phyloP scores from a whole-genome alignment of 2,329 filamentous ascomycete species.

The Lanzia echinophila region DNA sequence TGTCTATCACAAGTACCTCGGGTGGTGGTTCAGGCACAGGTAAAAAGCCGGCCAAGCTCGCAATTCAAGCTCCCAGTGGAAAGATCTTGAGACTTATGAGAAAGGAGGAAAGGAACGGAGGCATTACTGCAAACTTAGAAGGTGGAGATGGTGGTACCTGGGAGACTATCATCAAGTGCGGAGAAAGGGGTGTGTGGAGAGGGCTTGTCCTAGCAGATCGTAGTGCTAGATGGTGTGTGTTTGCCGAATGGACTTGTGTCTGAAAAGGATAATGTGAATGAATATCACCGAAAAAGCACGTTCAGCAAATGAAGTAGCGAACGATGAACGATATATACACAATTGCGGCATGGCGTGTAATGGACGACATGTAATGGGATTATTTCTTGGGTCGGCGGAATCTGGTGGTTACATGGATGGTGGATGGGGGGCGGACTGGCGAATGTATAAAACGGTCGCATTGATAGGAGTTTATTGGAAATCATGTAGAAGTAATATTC shows the following conservation, averaged over 20 bases:
- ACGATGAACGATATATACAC: slow-evolving; percentile 3
- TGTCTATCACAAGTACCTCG: slow-evolving; percentile 57
- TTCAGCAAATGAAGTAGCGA: not conserved
- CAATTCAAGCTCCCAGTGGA: slow-evolving; percentile 87
- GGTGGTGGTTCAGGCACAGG: slow-evolving; percentile 51
- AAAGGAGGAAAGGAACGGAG: slow-evolving; percentile 57
- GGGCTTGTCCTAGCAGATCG: slow-evolving; percentile 77
- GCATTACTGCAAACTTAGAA: slow-evolving; percentile 39
- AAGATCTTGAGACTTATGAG: slow-evolving; percentile 87
- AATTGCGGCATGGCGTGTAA: slow-evolving; percentile 5
- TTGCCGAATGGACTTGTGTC: slow-evolving; percentile 65
- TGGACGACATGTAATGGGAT: slow-evolving; percentile 6
- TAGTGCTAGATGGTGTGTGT: slow-evolving; percentile 85
- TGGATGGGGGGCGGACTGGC: not conserved
- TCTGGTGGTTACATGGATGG: not conserved
- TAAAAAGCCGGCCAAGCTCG: slow-evolving; percentile 88
- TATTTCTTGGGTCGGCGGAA: slow-evolving; percentile 2
- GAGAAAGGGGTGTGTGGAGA: slow-evolving; percentile 73
- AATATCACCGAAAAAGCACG: not conserved
- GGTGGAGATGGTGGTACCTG: slow-evolving; percentile 69
- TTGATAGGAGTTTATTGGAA: slow-evolving; percentile 1
- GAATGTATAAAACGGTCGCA: slow-evolving; percentile 5
- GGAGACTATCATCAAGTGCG: slow-evolving; percentile 90
- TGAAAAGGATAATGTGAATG: slow-evolving; percentile 16
- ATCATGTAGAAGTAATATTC: slow-evolving; percentile 9